Evolutionary conservation across 2,329 filamentous ascomycete species (phyloP), one percentile per base, ranked within the genome.

Genomic region (Nannizziopsis barbatae): DNA sequence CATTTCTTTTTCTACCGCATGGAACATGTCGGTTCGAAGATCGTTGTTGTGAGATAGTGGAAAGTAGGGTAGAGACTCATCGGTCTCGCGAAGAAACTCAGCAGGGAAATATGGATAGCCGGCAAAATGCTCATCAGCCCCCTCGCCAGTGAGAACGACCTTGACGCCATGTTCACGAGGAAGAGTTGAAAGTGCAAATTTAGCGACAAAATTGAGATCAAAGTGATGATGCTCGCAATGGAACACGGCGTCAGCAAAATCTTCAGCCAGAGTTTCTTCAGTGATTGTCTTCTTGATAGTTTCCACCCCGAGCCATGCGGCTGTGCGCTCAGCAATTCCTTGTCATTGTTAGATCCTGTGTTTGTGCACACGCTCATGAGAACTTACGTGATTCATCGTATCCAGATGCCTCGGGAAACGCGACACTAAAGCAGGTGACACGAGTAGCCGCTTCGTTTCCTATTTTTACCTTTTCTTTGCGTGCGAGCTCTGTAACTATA

Each of bases 91-190:
- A 1, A 79, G 63, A 45, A 68, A 70, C 45, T 77, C 74, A 0
- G 66, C 60, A 0, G 67, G 55, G 47, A 72, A 73, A 41, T 66
- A 61, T 0, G 65, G 60, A 52, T 79, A 79, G 27, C 76, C 76
- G 1, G 64, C 70, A 56, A 79, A 78, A 44, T 71, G 65, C 61
- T 78, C 75, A 52, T 78, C 75, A 7, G 72, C 61, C 3, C 73
- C 74, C 55, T 76, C 72, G 53, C 69, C 70, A 0, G 74, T 76
- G 3, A 79, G 60, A 2, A 79, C 70, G 3, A 77, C 75, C 50
- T 75, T 75, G 57, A 73, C 66, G 6, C 74, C 74, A 8, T 66
- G 59, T 35, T 71, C 62, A 10, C 61, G 66, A 0, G 71, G 66
- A 1, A 72, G 54, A 22, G 66, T 65, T 0, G 73, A 73, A 2